Evolutionary conservation across 805 yeast species (phyloP), one percentile per base, ranked within the genome.

Genomic region (Barnettozyma populi): DNA sequence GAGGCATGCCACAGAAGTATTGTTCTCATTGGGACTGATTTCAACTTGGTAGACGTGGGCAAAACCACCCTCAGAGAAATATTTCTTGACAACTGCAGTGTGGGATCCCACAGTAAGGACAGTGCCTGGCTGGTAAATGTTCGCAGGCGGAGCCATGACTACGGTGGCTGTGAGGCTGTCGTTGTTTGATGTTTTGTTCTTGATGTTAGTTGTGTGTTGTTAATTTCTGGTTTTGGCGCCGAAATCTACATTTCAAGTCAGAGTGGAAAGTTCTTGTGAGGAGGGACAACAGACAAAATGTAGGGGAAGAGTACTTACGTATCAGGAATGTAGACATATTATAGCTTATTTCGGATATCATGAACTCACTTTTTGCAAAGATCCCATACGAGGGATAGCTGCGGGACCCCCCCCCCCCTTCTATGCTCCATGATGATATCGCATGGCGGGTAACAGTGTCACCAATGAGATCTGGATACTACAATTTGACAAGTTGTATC

Each of bases 11-110:
- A 74, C 65, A 47, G 65, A 66, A 43, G 73, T 65, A 18, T 79
- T 80, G 14, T 75, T 71, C 53, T 72, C 78, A 4, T 78, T 71
- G 7, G 90, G 90, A 24, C 76, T 72, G 18, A 86, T 79, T 41
- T 75, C 75, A 51, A 90, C 92, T 16, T 85, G 78, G 65, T 94
- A 94, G 5, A 94, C 97, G 63, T 87, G 95, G 10, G 99, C 98
- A 73, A 88, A 94, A 13, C 99, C 99, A 66, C 94, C 98, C 60
- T 84, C 84, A 6, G 95, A 84, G 38, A 90, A 69, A 68, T 86
- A 90, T 55, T 82, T 75, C 52, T 75, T 73, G 57, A 90, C 78
- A 41, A 72, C 68, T n/a, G 82, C 85, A 44, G 72, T 70, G 66
- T 90, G 96, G 5, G 90, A 77, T 10, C 97, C 97, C 34, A 90